Evolutionary conservation across 2,329 filamentous ascomycete genomes (phyloP), one percentile per base, ranked within the genome.

Genomic region (Penicillium sp.): DNA sequence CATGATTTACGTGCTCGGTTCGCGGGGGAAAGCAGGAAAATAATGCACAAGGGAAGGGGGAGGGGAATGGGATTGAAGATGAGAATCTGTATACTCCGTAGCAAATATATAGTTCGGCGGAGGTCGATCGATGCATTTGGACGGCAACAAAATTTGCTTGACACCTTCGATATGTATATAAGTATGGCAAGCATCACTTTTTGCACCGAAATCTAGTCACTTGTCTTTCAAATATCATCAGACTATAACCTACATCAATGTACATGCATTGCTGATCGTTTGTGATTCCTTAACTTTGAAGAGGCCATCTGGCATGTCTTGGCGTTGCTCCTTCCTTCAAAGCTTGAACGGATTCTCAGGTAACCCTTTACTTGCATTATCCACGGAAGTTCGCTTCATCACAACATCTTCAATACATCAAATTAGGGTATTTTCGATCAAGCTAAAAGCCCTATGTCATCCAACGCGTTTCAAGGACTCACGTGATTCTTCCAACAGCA

Each of bases 271-370:
- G 51, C 38, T 51, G 54, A 62, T 57, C 58, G 54, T 49, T 50
- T 55, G 50, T 25, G 51, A 57, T 60, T 59, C 54, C 50, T 59
- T 25, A 55, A 39, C 38, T 42, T 48, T 54, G 39, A 57, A 57
- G 54, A 67, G 66, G 66, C 64, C 62, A 71, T 69, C 68, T 70
- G 68, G 69, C 69, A 69, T 69, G 66, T 65, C 69, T 71, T 71
- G 69, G 68, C 68, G 56, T 60, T 56, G 13, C 37, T 53, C 51
- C 16, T 29, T 52, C 38, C 38, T 53, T 53, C 35, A 29, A 13
- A 27, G n/a, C 18, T 12, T 48, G 29, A 34, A 23, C 12, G 25
- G 27, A 32, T 6, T 32, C 12, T 42, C 3, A 18, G 6, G 35
- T 25, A 34, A 34, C 31, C 15, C 15, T 46, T 35, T 25, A 13